These are phyloP conservation scores for Gymnopilus junonius DNA, from an alignment of 768 basidiomycete genomes.

Conservation along the genomic window DNA sequence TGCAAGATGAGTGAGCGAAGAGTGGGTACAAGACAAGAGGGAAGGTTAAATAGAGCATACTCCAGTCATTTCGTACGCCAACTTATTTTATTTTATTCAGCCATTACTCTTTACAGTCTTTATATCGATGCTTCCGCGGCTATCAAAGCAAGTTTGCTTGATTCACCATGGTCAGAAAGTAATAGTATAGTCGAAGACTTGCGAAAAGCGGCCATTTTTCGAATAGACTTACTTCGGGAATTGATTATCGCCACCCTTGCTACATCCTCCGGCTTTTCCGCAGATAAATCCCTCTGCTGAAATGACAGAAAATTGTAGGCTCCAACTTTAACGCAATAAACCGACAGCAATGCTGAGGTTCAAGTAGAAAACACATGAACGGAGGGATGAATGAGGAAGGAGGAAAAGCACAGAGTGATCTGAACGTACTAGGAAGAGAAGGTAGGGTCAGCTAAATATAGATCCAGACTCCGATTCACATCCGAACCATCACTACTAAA, in stretches of 20 bases:
- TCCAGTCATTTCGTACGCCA: neutral
- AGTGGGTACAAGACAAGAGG: neutral
- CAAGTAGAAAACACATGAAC: neutral
- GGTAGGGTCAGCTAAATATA: no score
- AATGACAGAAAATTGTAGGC: no score
- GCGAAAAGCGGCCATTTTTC: slow-evolving; percentile 4
- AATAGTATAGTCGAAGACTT: neutral
- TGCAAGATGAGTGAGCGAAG: neutral
- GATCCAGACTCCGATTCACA: slow-evolving; percentile 13
- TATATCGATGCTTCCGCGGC: neutral
- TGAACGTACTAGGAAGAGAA: no score
- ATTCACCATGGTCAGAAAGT: neutral
- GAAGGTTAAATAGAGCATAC: no score
- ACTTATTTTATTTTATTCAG: no score
- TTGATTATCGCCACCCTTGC: slow-evolving; percentile 20
- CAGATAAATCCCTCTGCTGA: slow-evolving; percentile 10
- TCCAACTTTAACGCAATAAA: neutral
- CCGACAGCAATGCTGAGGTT: neutral
- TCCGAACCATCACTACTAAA: slow-evolving; percentile 32
- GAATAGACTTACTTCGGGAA: slow-evolving; percentile 15
- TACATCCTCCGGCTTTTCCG: slow-evolving; percentile 16
- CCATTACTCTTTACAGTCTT: neutral
- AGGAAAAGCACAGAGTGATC: no score
- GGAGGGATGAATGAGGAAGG: neutral
- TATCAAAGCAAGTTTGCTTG: neutral